phyloP scores from a whole-genome alignment of 2,329 filamentous ascomycete genomes.

The Tolypocladium ophioglossoides region DNA sequence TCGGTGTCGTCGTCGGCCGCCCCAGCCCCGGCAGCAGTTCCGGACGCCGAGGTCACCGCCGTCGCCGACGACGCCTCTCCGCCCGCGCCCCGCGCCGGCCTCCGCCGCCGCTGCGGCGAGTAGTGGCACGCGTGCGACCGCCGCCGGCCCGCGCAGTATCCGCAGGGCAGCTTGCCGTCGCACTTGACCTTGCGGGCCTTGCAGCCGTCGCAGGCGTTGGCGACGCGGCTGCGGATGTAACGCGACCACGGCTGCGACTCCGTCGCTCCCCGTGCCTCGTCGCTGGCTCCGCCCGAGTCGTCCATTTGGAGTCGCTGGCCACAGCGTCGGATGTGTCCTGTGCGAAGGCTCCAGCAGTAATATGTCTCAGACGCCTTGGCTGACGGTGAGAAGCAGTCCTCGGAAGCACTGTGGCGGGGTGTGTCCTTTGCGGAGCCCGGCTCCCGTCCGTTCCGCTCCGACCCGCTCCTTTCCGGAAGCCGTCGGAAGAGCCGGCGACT shows the following conservation, averaged over 20 bases:
- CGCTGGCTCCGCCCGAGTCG: neutral
- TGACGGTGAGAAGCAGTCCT: neutral
- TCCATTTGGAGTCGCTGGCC: neutral
- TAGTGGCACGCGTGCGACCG: constrained; percentile 35
- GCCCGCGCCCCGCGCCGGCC: constrained; percentile 12
- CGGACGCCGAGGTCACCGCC: neutral
- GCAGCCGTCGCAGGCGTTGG: constrained; percentile 44
- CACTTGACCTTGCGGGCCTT: constrained; percentile 46
- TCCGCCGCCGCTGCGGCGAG: constrained; percentile 31
- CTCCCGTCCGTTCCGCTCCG: neutral
- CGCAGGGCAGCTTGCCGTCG: constrained; percentile 41
- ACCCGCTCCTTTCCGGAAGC: neutral
- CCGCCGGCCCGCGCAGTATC: constrained; percentile 35
- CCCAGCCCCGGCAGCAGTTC: neutral
- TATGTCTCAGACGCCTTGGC: neutral
- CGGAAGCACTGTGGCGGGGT: neutral
- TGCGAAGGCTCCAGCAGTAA: neutral
- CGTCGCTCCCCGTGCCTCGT: neutral
- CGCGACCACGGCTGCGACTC: neutral
- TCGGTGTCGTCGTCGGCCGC: constrained; percentile 40
- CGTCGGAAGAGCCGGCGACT: neutral
- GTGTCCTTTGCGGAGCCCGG: neutral
- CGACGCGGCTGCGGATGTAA: constrained; percentile 25
- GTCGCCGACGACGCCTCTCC: too few species aligned
- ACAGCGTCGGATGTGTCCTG: neutral